These are phyloP conservation scores for Penicillium cosmopolitanum DNA, from an alignment of 495 filamentous ascomycete genomes.

Conservation along the genomic window DNA sequence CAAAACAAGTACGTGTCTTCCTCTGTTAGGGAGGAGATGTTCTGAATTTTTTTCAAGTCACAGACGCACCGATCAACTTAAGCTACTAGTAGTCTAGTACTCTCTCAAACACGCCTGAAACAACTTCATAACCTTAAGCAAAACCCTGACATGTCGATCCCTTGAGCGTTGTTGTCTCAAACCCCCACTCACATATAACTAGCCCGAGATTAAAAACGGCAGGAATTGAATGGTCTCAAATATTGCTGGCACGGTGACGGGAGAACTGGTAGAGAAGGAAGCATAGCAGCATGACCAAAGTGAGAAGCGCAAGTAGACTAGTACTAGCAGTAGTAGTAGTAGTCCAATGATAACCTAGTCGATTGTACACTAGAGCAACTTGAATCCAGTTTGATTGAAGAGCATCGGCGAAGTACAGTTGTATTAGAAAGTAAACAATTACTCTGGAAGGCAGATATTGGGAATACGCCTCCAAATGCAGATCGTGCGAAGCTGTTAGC, in stretches of 20 bases:
- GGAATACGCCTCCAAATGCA: not conserved
- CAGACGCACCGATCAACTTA: no score
- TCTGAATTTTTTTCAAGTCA: not conserved
- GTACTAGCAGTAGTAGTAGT: not conserved
- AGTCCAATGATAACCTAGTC: not conserved
- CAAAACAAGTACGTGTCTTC: not conserved
- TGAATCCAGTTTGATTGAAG: not conserved
- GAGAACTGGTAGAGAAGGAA: not conserved
- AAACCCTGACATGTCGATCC: no score
- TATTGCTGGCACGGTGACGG: not conserved
- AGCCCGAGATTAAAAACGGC: no score
- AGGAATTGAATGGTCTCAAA: no score
- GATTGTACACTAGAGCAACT: no score
- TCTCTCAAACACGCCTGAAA: no score
- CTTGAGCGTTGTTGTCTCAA: no score
- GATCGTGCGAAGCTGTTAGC: not conserved
- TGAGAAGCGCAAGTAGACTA: not conserved
- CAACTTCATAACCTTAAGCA: no score
- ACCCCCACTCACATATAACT: no score
- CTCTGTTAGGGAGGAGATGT: not conserved
- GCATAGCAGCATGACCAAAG: not conserved
- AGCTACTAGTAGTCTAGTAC: no score
- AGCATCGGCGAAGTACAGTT: not conserved
- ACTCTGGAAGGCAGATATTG: not conserved
- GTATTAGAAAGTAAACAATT: not conserved